Conservation (phyloP, 1,284 basidiomycete species). For the Neonothopanus nambi region DNA sequence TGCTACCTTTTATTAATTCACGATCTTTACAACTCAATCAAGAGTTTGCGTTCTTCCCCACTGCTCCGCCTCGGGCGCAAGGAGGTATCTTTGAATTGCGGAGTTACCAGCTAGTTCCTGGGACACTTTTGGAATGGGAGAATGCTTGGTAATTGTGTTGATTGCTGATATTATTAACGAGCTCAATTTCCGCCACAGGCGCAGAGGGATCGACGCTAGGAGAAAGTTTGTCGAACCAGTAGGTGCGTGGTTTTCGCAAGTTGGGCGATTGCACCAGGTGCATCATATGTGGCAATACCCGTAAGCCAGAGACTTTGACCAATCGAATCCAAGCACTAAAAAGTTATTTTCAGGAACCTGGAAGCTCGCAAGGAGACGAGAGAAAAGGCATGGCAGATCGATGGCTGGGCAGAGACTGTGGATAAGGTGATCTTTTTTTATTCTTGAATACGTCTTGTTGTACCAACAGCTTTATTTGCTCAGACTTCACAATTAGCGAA, state of each 20-base stretch:
- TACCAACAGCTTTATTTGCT: slow-evolving; percentile 17
- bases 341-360: slow-evolving; percentile 54
- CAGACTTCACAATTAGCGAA: slow-evolving; percentile 80
- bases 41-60: slow-evolving; percentile 94
- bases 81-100: slow-evolving; percentile 93
- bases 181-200: slow-evolving; percentile 44
- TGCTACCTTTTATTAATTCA: slow-evolving; percentile 73
- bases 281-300: slow-evolving; percentile 95
- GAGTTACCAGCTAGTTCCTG: slow-evolving; percentile 82
- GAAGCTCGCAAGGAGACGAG: slow-evolving; percentile 80
- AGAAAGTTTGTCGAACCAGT: slow-evolving; percentile 82
- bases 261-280: slow-evolving; percentile 87
- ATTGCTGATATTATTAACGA: slow-evolving; percentile 8
- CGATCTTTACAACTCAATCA: slow-evolving; percentile 81
- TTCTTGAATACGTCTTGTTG: neutral
- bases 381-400: slow-evolving; percentile 89
- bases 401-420: slow-evolving; percentile 94
- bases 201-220: slow-evolving; percentile 85
- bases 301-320: slow-evolving; percentile 41
- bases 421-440: slow-evolving; percentile 52
- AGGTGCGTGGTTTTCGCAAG: slow-evolving; percentile 93
- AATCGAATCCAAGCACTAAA: neutral
- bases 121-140: slow-evolving; percentile 92
- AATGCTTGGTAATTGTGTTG: slow-evolving; percentile 68
- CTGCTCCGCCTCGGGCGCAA: slow-evolving; percentile 79